Evolutionary conservation across 116 monocot species (phyloP), one percentile per base, ranked within the genome.

Genomic region (Trichopus zeylanicus): DNA sequence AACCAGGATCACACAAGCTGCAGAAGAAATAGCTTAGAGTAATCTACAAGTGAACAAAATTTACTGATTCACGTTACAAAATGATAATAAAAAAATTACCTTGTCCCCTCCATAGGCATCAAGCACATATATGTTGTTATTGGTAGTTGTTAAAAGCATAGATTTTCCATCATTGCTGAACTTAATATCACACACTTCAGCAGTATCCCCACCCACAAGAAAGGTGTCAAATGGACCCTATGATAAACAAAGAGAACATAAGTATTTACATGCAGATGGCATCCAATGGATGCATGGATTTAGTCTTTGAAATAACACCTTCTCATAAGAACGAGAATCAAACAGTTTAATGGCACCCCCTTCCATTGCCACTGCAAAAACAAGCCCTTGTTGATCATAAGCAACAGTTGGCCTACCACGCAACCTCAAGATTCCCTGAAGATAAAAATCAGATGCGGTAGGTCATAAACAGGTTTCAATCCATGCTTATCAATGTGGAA

Each of bases 221-320:
- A 98, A 98, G 7, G 98, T 98, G 59, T 98, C 98, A 76, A 98
- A 98, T 53, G 98, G 98, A 27, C 98, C 98, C 98, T 98, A 58
- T 52, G 27, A 31, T 15, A 71, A 57, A 37, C 26, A 42, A 25
- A n/a, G 65, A 37, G 48, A 24, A 24, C 18, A n/a, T 13, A 26
- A 49, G 35, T 48, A 13, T 21, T 55, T 16, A 28, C 13, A 21
- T 29, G 29, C 19, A 55, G 55, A 55, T n/a, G n/a, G n/a, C n/a
- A n/a, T n/a, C n/a, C 11, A 55, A 31, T 26, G 23, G 11, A 3
- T 55, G 31, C 11, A 31, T 16, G 55, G 29, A 3, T 4, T 6
- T 24, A 15, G 4, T 18, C n/a, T 55, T 55, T 7, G 21, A 12
- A 65, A n/a, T 18, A 23, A 25, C 22, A 88, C 98, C 92, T 88